These are phyloP conservation scores for Pleurostoma richardsiae DNA, from an alignment of 2,329 filamentous ascomycete species.

Conservation along the genomic window DNA sequence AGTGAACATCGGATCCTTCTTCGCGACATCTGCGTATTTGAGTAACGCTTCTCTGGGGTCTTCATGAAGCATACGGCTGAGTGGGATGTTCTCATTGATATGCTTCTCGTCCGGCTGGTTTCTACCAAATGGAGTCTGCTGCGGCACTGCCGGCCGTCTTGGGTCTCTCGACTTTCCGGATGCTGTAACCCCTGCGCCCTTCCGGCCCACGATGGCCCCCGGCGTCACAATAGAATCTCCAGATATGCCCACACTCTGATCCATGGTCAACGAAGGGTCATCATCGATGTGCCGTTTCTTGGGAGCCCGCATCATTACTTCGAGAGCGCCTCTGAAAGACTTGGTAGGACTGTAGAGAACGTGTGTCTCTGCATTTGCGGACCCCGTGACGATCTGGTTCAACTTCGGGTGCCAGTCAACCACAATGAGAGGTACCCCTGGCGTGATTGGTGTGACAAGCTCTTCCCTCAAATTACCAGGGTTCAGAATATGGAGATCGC, in stretches of 20 bases:
- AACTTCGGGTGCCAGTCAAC: conserved; percentile 91
- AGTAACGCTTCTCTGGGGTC: conserved; percentile 90
- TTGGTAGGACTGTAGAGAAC: conserved; percentile 85
- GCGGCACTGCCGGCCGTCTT: conserved; percentile 76
- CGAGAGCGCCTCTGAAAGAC: conserved; percentile 75
- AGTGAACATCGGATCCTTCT: conserved; percentile 92
- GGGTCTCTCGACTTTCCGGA: conserved; percentile 76
- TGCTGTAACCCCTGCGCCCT: conserved; percentile 66
- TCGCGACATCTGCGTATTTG: conserved; percentile 89
- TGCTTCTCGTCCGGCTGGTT: conserved; percentile 85
- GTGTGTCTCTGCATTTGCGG: conserved; percentile 83
- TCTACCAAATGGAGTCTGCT: conserved; percentile 85
- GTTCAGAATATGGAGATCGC: conserved; percentile 88
- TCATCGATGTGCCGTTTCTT: conserved; percentile 96
- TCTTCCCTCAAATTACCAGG: conserved; percentile 84
- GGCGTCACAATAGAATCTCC: conserved; percentile 75
- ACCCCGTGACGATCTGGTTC: conserved; percentile 94
- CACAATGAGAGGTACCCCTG: conserved; percentile 73
- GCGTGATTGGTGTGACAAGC: conserved; percentile 82
- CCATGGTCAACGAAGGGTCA: conserved; percentile 80
- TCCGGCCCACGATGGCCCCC: conserved; percentile 54
- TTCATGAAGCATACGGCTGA: conserved; percentile 91
- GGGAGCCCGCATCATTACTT: conserved; percentile 87
- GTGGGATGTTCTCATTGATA: conserved; percentile 80
- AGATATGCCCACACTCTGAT: conserved; percentile 74